Evolutionary conservation across 2,329 filamentous ascomycete species (phyloP), one percentile per base, ranked within the genome.

Genomic region (Clonostachys solani): DNA sequence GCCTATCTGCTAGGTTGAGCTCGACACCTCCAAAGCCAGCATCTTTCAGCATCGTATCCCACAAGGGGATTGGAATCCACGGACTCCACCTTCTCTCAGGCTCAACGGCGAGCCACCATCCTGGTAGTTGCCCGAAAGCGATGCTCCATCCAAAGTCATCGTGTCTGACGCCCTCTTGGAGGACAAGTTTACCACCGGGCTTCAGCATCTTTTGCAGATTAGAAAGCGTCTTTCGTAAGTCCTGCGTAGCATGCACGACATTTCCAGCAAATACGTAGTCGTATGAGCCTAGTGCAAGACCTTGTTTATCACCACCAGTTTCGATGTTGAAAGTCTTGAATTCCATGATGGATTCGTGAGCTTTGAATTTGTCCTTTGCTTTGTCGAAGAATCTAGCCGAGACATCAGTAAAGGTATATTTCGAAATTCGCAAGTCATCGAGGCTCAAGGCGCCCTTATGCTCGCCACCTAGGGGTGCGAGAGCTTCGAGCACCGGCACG

Each of bases 251-350:
- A 33, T 64, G 60, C 1, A 64, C 42, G 3, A 61, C 61, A 42
- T 62, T 61, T 2, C 60, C 50, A n/a, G 62, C 58, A 29, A 64
- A 23, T 36, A 67, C 46, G 2, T 66, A 47, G 36, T 65, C 63
- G 45, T 58, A 66, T 2, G 49, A 50, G 0, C 46, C 49, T 1
- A 46, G 42, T 5, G 58, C 52, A 37, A 63, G 64, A 0, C 60
- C 62, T 40, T 66, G 63, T 8, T 53, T 52, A 4, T 52, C 3
- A 0, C 60, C 56, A 34, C 60, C 54, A 12, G 50, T 53, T 47
- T 62, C 53, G 29, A 67, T 56, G 40, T 72, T 61, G 4, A 72
- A 55, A 2, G 46, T 45, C n/a, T 51, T 44, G 40, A 63, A 65
- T 2, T 52, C 50, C 13, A 61, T 51, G 15, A 49, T 52, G 10